Conservation (phyloP, 768 basidiomycete species). For the Leccinum fibrillosum region DNA sequence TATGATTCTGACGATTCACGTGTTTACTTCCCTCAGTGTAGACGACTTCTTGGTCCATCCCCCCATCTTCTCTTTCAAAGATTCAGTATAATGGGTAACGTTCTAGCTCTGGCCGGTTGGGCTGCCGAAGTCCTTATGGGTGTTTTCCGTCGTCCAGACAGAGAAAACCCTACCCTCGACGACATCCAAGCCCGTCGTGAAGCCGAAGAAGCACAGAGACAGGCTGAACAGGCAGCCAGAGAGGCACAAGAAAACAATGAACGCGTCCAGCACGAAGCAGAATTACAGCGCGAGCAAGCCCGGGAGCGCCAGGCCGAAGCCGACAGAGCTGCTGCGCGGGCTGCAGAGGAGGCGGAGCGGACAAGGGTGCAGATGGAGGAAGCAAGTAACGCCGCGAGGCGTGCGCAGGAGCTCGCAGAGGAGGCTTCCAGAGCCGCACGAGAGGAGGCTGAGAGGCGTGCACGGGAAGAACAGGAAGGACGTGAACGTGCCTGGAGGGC, state of each 20-base stretch:
- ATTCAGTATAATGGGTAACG: slow-evolving; percentile 2
- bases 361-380: slow-evolving; percentile 12
- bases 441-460: slow-evolving; percentile 5
- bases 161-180: slow-evolving; percentile 11
- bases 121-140: background rate
- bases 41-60: background rate
- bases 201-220: slow-evolving; percentile 2
- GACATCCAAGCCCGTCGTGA: slow-evolving; percentile 2
- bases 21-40: no score
- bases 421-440: slow-evolving; percentile 1
- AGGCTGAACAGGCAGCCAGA: slow-evolving; percentile 3
- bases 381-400: background rate
- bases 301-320: slow-evolving; percentile 6
- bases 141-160: slow-evolving; percentile 1
- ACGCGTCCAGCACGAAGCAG: background rate
- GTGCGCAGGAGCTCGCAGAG: slow-evolving; percentile 2
- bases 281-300: slow-evolving; percentile 6
- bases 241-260: background rate
- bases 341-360: slow-evolving; percentile 5
- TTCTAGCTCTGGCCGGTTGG: background rate
- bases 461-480: slow-evolving; percentile 3
- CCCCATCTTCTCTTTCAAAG: background rate
- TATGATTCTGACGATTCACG: no score
- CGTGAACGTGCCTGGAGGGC: background rate
- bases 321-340: background rate